Evolutionary conservation across 371 early-diverging fungal genomes (phyloP).

Genomic region (Chytridium lagenaria): DNA sequence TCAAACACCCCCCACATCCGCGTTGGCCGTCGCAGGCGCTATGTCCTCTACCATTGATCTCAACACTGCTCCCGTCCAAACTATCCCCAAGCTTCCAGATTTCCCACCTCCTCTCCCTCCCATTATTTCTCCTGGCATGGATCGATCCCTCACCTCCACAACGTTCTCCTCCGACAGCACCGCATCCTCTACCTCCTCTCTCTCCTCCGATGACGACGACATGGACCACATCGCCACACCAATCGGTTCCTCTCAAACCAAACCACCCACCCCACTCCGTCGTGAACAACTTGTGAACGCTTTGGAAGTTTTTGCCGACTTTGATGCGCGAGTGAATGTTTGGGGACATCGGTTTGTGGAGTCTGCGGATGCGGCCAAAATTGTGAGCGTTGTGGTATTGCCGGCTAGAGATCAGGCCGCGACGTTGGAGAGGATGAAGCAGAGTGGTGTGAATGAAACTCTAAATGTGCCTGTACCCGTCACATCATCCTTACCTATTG

Average conservation of each 20-base stretch:
- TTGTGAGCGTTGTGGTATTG: constrained; percentile 4
- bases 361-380: neutral
- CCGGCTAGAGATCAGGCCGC: constrained; percentile 3
- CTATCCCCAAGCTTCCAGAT: neutral
- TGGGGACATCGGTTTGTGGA: constrained; percentile 9
- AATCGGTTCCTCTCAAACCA: neutral
- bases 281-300: neutral
- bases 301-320: constrained; percentile 5
- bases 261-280: neutral
- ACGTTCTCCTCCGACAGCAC: constrained; percentile 1
- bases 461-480: no score
- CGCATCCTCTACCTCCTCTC: neutral
- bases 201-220: neutral
- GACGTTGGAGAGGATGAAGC: neutral
- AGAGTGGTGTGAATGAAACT: no score
- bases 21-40: no score
- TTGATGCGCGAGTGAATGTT: neutral
- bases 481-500: no score
- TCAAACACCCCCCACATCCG: no score
- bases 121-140: neutral
- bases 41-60: no score
- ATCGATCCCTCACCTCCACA: neutral
- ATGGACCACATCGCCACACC: no score
- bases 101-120: no score
- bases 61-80: no score